Percentiles rank a stretch among this genome's conserved stretches.
Evolutionary conservation across 495 filamentous ascomycete species (phyloP).

Genomic region (Beverwykella pulmonaria): DNA sequence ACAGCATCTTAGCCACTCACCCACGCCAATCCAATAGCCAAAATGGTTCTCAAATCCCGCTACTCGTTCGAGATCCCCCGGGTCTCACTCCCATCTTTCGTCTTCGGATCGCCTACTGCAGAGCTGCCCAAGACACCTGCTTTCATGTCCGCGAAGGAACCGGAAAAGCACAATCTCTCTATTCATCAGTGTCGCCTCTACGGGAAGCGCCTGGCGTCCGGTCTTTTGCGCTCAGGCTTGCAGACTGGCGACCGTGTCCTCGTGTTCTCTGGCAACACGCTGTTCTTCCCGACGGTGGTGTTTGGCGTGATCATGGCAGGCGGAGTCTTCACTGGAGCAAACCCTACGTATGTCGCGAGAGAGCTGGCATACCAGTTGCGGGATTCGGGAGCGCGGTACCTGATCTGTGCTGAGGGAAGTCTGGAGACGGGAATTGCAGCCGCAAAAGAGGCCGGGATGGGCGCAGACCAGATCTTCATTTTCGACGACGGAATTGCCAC

Average conservation of each 20-base stretch:
- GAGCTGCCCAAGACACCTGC: constrained; percentile 50
- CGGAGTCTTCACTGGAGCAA: constrained; percentile 77
- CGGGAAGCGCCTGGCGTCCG: constrained; percentile 71
- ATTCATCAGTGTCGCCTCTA: constrained; percentile 65
- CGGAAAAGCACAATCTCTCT: constrained; percentile 60
- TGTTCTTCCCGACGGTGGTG: constrained; percentile 74
- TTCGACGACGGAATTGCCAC: constrained; percentile 45
- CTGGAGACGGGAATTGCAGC: constrained; percentile 44
- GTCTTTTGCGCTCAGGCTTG: constrained; percentile 66
- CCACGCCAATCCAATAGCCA: constrained; percentile 6
- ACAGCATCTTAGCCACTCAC: background rate
- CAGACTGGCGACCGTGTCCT: constrained; percentile 71
- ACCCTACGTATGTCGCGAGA: constrained; percentile 69
- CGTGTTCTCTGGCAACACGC: constrained; percentile 48
- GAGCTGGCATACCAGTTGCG: constrained; percentile 76
- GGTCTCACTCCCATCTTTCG: constrained; percentile 53
- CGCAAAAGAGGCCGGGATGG: constrained; percentile 34
- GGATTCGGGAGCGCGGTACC: constrained; percentile 66
- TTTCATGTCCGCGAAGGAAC: constrained; percentile 59
- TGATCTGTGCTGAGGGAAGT: constrained; percentile 47
- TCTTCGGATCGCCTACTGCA: constrained; percentile 54
- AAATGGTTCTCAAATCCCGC: constrained; percentile 58
- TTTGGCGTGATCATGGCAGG: constrained; percentile 77
- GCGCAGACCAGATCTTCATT: constrained; percentile 39
- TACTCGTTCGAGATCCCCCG: constrained; percentile 54